Evolutionary conservation across 768 basidiomycete genomes (phyloP).

Genomic region (Tephrocybe sp.): DNA sequence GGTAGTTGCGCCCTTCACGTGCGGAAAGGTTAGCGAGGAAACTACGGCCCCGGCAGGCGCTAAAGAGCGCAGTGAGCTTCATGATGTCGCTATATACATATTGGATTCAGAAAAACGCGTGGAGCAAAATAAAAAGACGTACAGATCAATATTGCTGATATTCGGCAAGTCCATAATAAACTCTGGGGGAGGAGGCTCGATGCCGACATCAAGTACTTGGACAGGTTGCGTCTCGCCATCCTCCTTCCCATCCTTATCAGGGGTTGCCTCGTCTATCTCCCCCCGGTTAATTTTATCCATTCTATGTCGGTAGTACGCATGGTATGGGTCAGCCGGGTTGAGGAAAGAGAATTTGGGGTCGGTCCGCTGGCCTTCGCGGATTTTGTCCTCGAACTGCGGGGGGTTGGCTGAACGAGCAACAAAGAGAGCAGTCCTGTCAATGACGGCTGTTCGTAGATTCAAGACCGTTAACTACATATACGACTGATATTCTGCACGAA

Average conservation of each 20-base stretch:
- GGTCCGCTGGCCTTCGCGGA: slow-evolving; percentile 92
- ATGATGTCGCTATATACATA: slow-evolving; percentile 77
- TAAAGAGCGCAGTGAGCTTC: slow-evolving; percentile 94
- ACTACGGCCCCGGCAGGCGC: slow-evolving; percentile 83
- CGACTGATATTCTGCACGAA: slow-evolving; percentile 35
- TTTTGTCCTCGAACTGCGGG: slow-evolving; percentile 92
- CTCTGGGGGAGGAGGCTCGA: slow-evolving; percentile 77
- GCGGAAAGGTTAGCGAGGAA: slow-evolving; percentile 86
- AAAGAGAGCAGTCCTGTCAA: slow-evolving; percentile 91
- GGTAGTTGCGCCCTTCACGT: slow-evolving; percentile 92
- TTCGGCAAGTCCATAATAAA: slow-evolving; percentile 87
- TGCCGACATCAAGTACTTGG: slow-evolving; percentile 61
- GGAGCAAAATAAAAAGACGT: slow-evolving; percentile 33
- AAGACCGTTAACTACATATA: slow-evolving; percentile 8
- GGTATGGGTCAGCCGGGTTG: slow-evolving; percentile 95
- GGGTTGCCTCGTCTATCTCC: slow-evolving; percentile 61
- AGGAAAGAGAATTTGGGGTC: slow-evolving; percentile 99
- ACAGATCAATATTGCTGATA: slow-evolving; percentile 90
- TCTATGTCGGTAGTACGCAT: slow-evolving; percentile 95
- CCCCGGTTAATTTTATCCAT: slow-evolving; percentile 82
- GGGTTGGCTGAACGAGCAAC: slow-evolving; percentile 95
- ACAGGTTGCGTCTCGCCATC: slow-evolving; percentile 32
- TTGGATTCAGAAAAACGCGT: slow-evolving; percentile 3
- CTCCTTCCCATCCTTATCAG: slow-evolving; percentile 45
- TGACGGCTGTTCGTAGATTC: slow-evolving; percentile 63